Conservation (phyloP, 805 yeast genomes). For the Kazachstania africana region DNA sequence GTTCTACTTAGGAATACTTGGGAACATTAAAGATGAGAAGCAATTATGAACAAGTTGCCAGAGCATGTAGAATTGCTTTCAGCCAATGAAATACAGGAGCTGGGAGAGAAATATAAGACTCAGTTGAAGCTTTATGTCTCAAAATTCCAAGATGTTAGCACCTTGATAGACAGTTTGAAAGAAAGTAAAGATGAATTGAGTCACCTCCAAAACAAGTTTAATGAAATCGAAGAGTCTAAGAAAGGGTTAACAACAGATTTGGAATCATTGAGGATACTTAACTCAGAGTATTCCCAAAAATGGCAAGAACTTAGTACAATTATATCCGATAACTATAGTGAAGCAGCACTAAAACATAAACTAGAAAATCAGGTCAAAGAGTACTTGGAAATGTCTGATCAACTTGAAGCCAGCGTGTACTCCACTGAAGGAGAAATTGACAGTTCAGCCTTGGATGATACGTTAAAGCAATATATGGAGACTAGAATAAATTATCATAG, state of each 20-base stretch:
- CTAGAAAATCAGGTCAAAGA: constrained; percentile 24
- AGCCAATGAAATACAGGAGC: constrained; percentile 12
- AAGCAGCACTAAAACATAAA: constrained; percentile 23
- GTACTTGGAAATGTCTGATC: constrained; percentile 18
- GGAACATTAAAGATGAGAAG: too few relatives aligned
- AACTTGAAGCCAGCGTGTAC: constrained; percentile 5
- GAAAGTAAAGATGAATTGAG: constrained; percentile 8
- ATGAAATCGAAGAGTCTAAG: constrained; percentile 18
- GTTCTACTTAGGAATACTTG: too few relatives aligned
- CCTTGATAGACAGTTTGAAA: constrained; percentile 3
- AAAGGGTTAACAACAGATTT: constrained; percentile 17
- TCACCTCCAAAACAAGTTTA: constrained; percentile 14
- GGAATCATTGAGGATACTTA: constrained; percentile 17
- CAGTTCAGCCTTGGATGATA: constrained; percentile 25
- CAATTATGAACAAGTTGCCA: constrained; percentile 11
- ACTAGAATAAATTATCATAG: constrained; percentile 34
- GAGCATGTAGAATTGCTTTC: constrained; percentile 15
- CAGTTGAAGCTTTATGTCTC: constrained; percentile 14
- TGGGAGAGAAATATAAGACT: constrained; percentile 9
- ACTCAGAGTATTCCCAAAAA: constrained; percentile 20
- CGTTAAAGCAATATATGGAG: constrained; percentile 32
- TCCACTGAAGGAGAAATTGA: constrained; percentile 6
- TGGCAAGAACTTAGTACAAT: constrained; percentile 29
- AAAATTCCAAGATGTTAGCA: constrained; percentile 13
- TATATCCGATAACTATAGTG: constrained; percentile 31